Percentiles rank a stretch among this genome's conserved stretches.
These are phyloP conservation scores for Brassica carinata DNA, from an alignment of 345 rosid species.

Conservation along the genomic window DNA sequence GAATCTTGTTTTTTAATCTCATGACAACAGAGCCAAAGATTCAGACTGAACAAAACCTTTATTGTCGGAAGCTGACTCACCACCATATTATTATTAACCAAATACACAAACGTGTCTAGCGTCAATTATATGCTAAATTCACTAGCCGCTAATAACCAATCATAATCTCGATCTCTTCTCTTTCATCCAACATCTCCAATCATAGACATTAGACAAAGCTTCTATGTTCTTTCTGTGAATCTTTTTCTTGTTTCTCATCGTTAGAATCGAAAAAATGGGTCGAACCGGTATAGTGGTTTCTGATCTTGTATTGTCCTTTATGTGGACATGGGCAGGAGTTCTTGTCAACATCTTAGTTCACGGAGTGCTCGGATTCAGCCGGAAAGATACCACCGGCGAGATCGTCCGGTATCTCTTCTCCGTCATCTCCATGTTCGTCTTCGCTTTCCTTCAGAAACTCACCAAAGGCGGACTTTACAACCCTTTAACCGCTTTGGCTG, in stretches of 20 bases:
- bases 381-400: slow-evolving; percentile 48
- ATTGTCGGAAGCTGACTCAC: slow-evolving; percentile 35
- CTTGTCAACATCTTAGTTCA: slow-evolving; percentile 60
- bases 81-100: neutral
- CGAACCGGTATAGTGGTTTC: slow-evolving; percentile 40
- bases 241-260: slow-evolving; percentile 6
- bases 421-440: slow-evolving; percentile 61
- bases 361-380: slow-evolving; percentile 50
- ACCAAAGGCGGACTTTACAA: slow-evolving; percentile 70
- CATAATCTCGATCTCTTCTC: slow-evolving; percentile 15
- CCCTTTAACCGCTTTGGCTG: slow-evolving; percentile 65
- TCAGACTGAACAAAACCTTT: neutral
- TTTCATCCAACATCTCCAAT: neutral
- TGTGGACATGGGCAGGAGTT: slow-evolving; percentile 79
- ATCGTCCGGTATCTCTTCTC: slow-evolving; percentile 44
- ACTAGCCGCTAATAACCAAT: slow-evolving; percentile 21
- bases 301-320: slow-evolving; percentile 62
- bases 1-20: neutral
- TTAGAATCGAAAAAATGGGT: slow-evolving; percentile 33
- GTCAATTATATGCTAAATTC: slow-evolving; percentile 25
- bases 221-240: neutral
- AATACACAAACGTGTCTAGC: slow-evolving; percentile 14
- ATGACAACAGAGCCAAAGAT: slow-evolving; percentile 17
- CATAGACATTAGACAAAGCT: neutral
- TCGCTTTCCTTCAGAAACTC: slow-evolving; percentile 58